Percentiles rank a stretch among this genome's conserved stretches.
phyloP scores from a whole-genome alignment of 805 yeast genomes.

The Jamesozyma piceae region DNA sequence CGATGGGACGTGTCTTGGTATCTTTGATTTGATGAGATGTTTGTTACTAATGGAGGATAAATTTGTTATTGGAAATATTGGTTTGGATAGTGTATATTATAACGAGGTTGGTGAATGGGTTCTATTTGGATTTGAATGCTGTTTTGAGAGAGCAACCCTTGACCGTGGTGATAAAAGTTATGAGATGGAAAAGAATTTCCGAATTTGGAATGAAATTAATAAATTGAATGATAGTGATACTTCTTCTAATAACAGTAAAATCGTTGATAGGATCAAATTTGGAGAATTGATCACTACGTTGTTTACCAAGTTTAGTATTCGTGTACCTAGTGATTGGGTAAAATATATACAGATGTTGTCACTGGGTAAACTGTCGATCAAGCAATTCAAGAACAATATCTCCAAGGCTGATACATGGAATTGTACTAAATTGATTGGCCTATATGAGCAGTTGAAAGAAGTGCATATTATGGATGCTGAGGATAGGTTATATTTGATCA shows the following conservation, averaged over 20 bases:
- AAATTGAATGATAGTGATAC: not conserved
- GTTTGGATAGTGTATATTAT: slow-evolving; percentile 50
- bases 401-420: not conserved
- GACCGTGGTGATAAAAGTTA: slow-evolving; percentile 21
- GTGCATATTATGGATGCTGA: slow-evolving; percentile 43
- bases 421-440: slow-evolving; percentile 7
- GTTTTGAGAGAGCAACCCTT: slow-evolving; percentile 28
- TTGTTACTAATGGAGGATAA: slow-evolving; percentile 13
- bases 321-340: not conserved
- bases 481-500: slow-evolving; percentile 39
- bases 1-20: slow-evolving; percentile 12
- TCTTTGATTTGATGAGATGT: slow-evolving; percentile 20
- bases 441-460: slow-evolving; percentile 47
- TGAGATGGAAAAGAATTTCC: not conserved
- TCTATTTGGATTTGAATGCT: slow-evolving; percentile 66
- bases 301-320: not conserved
- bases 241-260: too few species aligned
- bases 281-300: not conserved
- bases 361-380: slow-evolving; percentile 12
- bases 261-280: not conserved
- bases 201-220: not conserved
- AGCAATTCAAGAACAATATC: slow-evolving; percentile 23
- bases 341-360: not conserved
- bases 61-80: slow-evolving; percentile 57
- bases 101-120: slow-evolving; percentile 74